Percentiles rank a stretch among this genome's conserved stretches.
phyloP scores from a whole-genome alignment of 2,329 filamentous ascomycete genomes.

The Pseudogymnoascus sp. region DNA sequence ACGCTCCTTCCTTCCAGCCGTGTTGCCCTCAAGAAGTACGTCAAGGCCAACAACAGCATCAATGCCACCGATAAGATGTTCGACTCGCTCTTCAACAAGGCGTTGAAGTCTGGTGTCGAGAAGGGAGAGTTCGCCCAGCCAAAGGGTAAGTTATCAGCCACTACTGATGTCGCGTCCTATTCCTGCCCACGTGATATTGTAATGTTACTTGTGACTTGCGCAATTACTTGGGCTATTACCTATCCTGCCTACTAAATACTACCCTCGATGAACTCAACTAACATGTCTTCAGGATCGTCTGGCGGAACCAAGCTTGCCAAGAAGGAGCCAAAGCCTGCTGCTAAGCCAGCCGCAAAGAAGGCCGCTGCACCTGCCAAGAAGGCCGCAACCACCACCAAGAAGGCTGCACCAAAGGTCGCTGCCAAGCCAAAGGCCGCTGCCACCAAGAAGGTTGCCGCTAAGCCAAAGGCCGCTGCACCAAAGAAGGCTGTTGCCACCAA shows the following conservation, averaged over 20 bases:
- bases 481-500: conserved; percentile 32
- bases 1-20: conserved; percentile 37
- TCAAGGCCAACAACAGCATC: conserved; percentile 63
- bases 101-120: conserved; percentile 59
- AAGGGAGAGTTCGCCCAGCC: conserved; percentile 62
- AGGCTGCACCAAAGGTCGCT: conserved; percentile 21
- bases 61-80: conserved; percentile 50
- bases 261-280: conserved; percentile 18
- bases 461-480: conserved; percentile 37
- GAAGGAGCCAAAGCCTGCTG: conserved; percentile 47
- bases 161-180: not conserved
- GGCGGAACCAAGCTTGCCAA: conserved; percentile 67
- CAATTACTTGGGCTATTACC: not conserved
- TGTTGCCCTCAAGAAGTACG: conserved; percentile 69
- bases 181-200: not conserved
- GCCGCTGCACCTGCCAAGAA: conserved; percentile 22
- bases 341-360: conserved; percentile 18
- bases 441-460: conserved; percentile 35
- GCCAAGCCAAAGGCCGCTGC: conserved; percentile 33
- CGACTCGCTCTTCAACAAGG: conserved; percentile 63
- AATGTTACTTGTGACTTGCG: not conserved
- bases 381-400: conserved; percentile 28
- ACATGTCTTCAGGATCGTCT: conserved; percentile 48
- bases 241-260: not conserved
- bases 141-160: conserved; percentile 51